Evolutionary conservation across 495 filamentous ascomycete species (phyloP).

Genomic region (Neurospora sp.): DNA sequence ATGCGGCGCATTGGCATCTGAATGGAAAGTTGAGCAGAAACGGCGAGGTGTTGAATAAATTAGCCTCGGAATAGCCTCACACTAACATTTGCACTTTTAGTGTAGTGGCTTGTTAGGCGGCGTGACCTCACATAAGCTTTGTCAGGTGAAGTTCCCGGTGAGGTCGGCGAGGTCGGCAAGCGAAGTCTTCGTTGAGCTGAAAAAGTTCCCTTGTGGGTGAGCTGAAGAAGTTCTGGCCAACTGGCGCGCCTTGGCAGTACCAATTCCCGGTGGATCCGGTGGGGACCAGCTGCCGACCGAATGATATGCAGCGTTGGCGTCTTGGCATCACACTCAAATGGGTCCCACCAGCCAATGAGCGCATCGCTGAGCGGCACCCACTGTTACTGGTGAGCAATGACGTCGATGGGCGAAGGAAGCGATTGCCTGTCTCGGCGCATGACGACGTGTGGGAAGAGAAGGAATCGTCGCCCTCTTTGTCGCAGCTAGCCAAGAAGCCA

Average conservation of each 20-base stretch:
- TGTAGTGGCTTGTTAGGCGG: not conserved
- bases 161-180: not conserved
- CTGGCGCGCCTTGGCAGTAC: not conserved
- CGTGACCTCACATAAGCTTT: not conserved
- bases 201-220: not conserved
- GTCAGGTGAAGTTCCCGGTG: not conserved
- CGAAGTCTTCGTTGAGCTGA: not conserved
- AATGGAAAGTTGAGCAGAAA: not conserved
- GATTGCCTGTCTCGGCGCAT: not conserved
- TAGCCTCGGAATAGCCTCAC: not conserved
- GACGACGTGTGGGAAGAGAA: not conserved
- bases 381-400: not conserved
- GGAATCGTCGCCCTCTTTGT: not conserved
- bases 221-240: not conserved
- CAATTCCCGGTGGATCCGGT: not conserved
- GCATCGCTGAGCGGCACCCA: not conserved
- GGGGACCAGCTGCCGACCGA: not conserved
- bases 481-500: not conserved
- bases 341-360: not conserved
- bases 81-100: not conserved
- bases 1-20: not conserved
- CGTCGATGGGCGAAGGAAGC: not conserved
- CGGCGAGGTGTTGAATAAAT: not conserved
- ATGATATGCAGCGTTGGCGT: not conserved
- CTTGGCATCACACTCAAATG: not conserved